These are phyloP conservation scores for Echites panduratus DNA, from an alignment of 257 asterid genomes.

Conservation along the genomic window DNA sequence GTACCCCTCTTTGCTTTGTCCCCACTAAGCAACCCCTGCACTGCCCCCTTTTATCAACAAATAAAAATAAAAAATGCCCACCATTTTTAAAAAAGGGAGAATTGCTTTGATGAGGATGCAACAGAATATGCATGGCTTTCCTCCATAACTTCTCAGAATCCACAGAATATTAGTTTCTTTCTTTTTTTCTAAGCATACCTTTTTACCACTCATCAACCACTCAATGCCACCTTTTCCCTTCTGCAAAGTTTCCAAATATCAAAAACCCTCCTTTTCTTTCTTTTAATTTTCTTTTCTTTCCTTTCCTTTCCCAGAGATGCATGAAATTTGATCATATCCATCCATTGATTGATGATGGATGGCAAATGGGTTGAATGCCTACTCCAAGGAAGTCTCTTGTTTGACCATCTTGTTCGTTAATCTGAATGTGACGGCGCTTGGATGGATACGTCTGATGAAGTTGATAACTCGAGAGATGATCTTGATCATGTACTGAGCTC, in stretches of 20 bases:
- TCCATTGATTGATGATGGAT: slow-evolving; percentile 72
- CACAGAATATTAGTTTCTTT: not conserved
- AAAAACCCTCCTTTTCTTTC: slow-evolving; percentile 16
- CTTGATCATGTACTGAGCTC: slow-evolving; percentile 33
- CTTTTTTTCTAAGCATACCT: slow-evolving; percentile 23
- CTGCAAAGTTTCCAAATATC: slow-evolving; percentile 42
- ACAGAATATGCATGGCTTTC: slow-evolving; percentile 74
- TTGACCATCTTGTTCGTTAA: slow-evolving; percentile 45
- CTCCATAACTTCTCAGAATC: slow-evolving; percentile 14
- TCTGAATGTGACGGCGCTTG: slow-evolving; percentile 38
- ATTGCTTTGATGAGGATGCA: slow-evolving; percentile 33
- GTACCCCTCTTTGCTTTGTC: slow-evolving; percentile 36
- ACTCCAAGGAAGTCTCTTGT: slow-evolving; percentile 97
- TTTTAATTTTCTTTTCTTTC: not conserved
- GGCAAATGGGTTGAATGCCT: slow-evolving; percentile 70
- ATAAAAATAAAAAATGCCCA: slow-evolving; percentile 22
- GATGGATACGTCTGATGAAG: slow-evolving; percentile 52
- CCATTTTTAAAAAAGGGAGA: slow-evolving; percentile 31
- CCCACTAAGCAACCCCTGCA: slow-evolving; percentile 50
- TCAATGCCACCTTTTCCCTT: slow-evolving; percentile 47
- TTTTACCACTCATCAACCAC: slow-evolving; percentile 38
- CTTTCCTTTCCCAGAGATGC: not conserved
- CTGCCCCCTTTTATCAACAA: not conserved
- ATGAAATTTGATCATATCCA: slow-evolving; percentile 49
- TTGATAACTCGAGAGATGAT: slow-evolving; percentile 26